phyloP scores from a whole-genome alignment of 306 rosid genomes.

The Alnus rubra region DNA sequence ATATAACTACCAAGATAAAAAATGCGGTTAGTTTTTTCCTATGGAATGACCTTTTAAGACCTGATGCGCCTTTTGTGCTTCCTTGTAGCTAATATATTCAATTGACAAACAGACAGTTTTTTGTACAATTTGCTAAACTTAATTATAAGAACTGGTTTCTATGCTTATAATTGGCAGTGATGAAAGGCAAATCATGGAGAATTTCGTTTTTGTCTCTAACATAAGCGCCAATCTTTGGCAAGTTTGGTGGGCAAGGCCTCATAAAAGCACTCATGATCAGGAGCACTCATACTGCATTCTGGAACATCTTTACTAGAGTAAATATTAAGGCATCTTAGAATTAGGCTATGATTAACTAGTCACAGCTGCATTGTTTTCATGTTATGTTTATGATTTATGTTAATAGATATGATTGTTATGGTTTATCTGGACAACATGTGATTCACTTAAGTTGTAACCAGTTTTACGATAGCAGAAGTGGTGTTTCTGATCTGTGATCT shows the following conservation, averaged over 20 bases:
- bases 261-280: neutral
- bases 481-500: neutral
- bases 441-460: neutral
- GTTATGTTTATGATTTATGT: neutral
- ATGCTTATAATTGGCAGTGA: neutral
- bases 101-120: neutral
- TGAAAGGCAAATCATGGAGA: slow-evolving; percentile 10
- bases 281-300: neutral
- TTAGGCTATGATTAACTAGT: neutral
- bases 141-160: neutral
- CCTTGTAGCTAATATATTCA: neutral
- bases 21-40: slow-evolving; percentile 62
- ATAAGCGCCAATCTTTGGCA: neutral
- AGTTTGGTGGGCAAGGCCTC: neutral
- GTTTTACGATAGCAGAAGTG: neutral
- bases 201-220: neutral
- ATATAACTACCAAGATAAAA: slow-evolving; percentile 71
- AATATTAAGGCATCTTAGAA: neutral
- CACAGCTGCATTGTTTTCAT: neutral
- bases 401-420: neutral
- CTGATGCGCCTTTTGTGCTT: slow-evolving; percentile 9
- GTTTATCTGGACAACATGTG: neutral
- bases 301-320: neutral
- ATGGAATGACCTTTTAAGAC: slow-evolving; percentile 1
- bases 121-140: neutral